Base-by-base conservation (phyloP, 2,329 filamentous ascomycete genomes). In the Stachybotrys chlorohalonatus region DNA sequence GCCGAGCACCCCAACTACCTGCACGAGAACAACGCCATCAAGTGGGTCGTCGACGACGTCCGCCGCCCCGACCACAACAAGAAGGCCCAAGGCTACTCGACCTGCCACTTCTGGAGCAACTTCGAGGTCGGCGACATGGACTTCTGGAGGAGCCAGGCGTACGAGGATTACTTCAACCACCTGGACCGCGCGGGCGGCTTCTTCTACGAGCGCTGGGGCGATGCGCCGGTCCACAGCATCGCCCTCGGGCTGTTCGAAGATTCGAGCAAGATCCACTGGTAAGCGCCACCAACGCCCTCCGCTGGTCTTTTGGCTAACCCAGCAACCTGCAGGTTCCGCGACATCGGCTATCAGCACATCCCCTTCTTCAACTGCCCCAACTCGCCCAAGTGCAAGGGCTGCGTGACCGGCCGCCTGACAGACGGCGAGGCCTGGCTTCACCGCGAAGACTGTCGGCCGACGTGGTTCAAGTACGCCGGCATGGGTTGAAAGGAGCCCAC, bases 291-390 rank as follows among this genome's bases (percentile, higher is more conserved):
- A 11, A n/a, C 31, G 5, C 11, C 7, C 7, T 47, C 6, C 49
- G 47, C 6, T 16, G 15, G n/a, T 53, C 8, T 36, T n/a, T 47
- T 55, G 32, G 50, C 55, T 55, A 56, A 52, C 54, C 24, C 31
- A n/a, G 39, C 32, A 6, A 11, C 31, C 52, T 54, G 7, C 59
- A 96, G 92, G 92, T 99, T 99, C 86, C 92, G 93, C 53, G 94
- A 99, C 69, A 97, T 99, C 62, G 94, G 94, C 55, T 99, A 99
- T 74, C 91, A 96, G 66, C 94, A 99, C 64, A 92, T 97, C 53
- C 94, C 94, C 49, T 99, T 95, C 75, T 96, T 95, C 80, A 99
- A 99, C 75, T 99, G 94, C 68, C 94, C 94, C 58, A 97, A 96
- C 73, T 95, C 88, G 53, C 89, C 90, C 52, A 97, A 97, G 72